Evolutionary conservation across 2,329 filamentous ascomycete species (phyloP).

Genomic region (Helicocarpus griseus): DNA sequence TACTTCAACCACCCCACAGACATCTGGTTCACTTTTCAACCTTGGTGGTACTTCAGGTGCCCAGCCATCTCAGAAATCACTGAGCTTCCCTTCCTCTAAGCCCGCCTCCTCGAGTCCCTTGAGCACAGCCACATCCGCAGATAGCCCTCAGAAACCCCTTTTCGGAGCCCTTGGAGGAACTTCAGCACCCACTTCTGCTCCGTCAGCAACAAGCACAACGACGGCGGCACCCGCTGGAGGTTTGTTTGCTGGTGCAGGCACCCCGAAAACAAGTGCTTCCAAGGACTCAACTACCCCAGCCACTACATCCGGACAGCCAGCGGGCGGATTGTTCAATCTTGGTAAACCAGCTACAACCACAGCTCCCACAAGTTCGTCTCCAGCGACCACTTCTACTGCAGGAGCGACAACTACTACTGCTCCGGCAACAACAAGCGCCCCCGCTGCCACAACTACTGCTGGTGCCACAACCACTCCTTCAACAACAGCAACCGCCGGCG

Average conservation of each 20-base stretch:
- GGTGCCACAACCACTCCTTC: slow-evolving; percentile 21
- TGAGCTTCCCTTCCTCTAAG: slow-evolving; percentile 3
- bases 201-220: slow-evolving; percentile 4
- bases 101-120: slow-evolving; percentile 4
- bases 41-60: background rate
- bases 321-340: slow-evolving; percentile 17
- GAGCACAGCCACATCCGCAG: slow-evolving; percentile 20
- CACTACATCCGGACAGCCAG: slow-evolving; percentile 12
- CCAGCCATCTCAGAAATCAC: slow-evolving; percentile 4
- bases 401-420: slow-evolving; percentile 21
- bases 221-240: slow-evolving; percentile 16
- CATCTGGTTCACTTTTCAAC: slow-evolving; percentile 10
- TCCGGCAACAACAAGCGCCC: slow-evolving; percentile 21
- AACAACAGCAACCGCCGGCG: slow-evolving; percentile 21
- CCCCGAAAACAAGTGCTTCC: slow-evolving; percentile 16
- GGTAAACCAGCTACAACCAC: slow-evolving; percentile 18
- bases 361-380: slow-evolving; percentile 15
- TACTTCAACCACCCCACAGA: slow-evolving; percentile 11
- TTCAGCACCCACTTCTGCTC: slow-evolving; percentile 7
- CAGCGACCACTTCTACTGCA: slow-evolving; percentile 17
- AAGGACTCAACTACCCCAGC: slow-evolving; percentile 20
- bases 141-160: slow-evolving; percentile 13
- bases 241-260: slow-evolving; percentile 21
- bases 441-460: slow-evolving; percentile 21
- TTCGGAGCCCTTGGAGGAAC: slow-evolving; percentile 5